Conservation (phyloP, 306 rosid species). For the Fragaria ananassa region DNA sequence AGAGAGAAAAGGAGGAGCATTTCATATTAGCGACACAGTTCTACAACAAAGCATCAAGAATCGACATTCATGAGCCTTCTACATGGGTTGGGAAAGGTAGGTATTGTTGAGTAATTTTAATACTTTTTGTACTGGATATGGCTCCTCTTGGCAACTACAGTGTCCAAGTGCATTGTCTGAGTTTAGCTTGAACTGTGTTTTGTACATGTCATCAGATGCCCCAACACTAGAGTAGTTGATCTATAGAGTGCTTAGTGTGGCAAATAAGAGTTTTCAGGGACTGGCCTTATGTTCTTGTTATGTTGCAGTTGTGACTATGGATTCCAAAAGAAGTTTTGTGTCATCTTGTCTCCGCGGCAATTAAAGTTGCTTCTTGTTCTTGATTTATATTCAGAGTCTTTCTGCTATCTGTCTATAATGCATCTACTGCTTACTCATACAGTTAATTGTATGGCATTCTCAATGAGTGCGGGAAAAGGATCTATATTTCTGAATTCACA, state of each 20-base stretch:
- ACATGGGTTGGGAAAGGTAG: slow-evolving; percentile 99
- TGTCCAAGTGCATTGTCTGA: not conserved
- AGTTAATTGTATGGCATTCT: not conserved
- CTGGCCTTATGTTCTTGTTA: not conserved
- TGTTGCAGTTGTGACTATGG: not conserved
- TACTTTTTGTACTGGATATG: no score
- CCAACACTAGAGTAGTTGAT: not conserved
- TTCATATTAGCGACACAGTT: slow-evolving; percentile 94
- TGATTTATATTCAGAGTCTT: slow-evolving; percentile 4
- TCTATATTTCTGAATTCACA: not conserved
- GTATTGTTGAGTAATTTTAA: not conserved
- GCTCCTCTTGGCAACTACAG: not conserved
- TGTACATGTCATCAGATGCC: not conserved
- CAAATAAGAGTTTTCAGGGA: not conserved
- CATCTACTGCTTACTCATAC: not conserved
- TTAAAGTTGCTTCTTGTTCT: slow-evolving; percentile 11
- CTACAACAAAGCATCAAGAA: slow-evolving; percentile 94
- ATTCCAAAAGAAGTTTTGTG: not conserved
- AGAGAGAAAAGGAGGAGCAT: slow-evolving; percentile 96
- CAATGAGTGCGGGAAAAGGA: slow-evolving; percentile 1
- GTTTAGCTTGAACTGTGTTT: not conserved
- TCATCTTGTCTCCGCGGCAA: not conserved
- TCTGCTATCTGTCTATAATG: not conserved
- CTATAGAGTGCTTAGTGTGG: not conserved
- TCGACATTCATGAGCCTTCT: slow-evolving; percentile 95